Conservation (phyloP, 2,329 filamentous ascomycete genomes). For the Verticillium albo-atrum region DNA sequence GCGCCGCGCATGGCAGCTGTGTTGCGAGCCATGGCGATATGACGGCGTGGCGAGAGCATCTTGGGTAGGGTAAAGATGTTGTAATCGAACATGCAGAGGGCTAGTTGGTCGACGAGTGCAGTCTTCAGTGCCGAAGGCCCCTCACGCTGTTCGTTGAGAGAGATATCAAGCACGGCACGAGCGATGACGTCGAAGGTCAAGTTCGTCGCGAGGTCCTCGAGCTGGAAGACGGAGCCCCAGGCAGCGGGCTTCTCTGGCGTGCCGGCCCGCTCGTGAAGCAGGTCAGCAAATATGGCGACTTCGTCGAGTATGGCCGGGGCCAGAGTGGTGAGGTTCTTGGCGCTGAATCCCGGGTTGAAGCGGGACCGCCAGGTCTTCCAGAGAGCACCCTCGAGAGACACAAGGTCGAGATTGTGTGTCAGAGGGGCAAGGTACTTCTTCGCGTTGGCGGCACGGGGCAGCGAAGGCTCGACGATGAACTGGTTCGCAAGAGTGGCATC, state of each 20-base stretch:
- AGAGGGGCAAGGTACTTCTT: conserved; percentile 21
- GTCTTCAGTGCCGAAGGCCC: conserved; percentile 1
- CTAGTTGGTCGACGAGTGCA: conserved; percentile 3
- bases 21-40: background rate
- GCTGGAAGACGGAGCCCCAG: conserved; percentile 18
- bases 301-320: conserved; percentile 32
- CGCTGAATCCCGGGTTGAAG: conserved; percentile 32
- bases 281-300: conserved; percentile 25
- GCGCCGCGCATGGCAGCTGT: conserved; percentile 2
- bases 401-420: conserved; percentile 24
- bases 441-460: conserved; percentile 21
- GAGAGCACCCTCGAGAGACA: conserved; percentile 22
- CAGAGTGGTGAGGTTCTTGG: conserved; percentile 26
- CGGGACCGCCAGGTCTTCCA: conserved; percentile 23
- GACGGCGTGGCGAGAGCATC: background rate
- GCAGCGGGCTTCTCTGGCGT: conserved; percentile 20
- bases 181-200: conserved; percentile 36
- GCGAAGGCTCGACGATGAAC: conserved; percentile 14
- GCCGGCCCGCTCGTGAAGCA: conserved; percentile 21
- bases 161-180: conserved; percentile 22
- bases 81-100: background rate
- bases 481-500: conserved; percentile 14
- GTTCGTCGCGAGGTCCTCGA: conserved; percentile 30
- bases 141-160: conserved; percentile 5
- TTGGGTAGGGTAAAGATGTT: conserved; percentile 3